Conservation (phyloP, 2,329 filamentous ascomycete species). For the Paraconiothyrium sp. region DNA sequence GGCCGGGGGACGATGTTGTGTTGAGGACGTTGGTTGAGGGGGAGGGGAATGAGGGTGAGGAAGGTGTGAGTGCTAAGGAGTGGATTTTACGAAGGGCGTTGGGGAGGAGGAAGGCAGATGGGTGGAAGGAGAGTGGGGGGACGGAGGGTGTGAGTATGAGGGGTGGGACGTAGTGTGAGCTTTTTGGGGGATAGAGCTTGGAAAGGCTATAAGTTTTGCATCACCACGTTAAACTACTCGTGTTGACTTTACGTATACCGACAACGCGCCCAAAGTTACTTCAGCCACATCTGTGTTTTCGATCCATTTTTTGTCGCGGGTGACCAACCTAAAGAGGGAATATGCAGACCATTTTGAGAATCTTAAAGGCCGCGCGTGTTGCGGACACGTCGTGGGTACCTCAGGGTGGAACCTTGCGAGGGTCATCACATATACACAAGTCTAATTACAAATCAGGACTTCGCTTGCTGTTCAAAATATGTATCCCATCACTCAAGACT, state of each 20-base stretch:
- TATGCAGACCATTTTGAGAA: background rate
- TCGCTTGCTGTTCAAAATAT: background rate
- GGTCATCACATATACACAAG: background rate
- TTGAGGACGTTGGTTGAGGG: conserved; percentile 42
- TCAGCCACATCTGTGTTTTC: too few relatives aligned
- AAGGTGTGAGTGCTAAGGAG: conserved; percentile 52
- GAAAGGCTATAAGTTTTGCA: conserved; percentile 4
- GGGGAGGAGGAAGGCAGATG: conserved; percentile 43
- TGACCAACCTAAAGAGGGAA: background rate
- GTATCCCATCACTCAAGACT: background rate
- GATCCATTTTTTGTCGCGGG: background rate
- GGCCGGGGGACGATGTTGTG: conserved; percentile 53
- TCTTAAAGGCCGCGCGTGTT: background rate
- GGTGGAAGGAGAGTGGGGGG: conserved; percentile 45
- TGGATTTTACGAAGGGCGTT: conserved; percentile 55
- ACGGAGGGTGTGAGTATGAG: conserved; percentile 39
- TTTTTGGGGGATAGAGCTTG: too few relatives aligned
- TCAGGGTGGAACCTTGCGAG: background rate
- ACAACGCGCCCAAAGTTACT: too few relatives aligned
- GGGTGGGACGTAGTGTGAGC: too few relatives aligned
- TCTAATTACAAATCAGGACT: background rate
- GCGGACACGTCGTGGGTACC: background rate
- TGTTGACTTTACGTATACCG: background rate
- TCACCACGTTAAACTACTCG: background rate
- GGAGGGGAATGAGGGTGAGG: conserved; percentile 33